Conservation (phyloP, 2,329 filamentous ascomycete species). For the Curvularia verruculosa region DNA sequence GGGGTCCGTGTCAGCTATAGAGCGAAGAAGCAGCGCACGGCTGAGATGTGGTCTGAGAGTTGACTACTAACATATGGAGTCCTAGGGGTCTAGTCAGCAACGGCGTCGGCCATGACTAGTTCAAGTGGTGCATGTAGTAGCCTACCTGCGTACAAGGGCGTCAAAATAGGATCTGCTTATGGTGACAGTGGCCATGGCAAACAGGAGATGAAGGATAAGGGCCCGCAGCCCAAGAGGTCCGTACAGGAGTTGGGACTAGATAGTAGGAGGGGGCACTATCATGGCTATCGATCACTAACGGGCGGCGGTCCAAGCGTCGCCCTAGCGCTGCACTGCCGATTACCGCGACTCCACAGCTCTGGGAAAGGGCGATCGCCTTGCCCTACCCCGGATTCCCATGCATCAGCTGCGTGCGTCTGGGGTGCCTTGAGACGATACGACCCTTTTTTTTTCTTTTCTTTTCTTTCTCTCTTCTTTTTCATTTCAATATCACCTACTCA, state of each 20-base stretch:
- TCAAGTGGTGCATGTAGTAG: conserved; percentile 12
- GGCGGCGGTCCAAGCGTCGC: conserved; percentile 30
- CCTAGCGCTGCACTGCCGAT: conserved; percentile 20
- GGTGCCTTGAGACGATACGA: neutral
- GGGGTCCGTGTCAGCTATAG: conserved; percentile 8
- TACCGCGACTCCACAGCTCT: conserved; percentile 19
- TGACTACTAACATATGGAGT: conserved; percentile 58
- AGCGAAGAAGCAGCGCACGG: neutral
- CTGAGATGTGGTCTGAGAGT: neutral
- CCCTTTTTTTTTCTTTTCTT: neutral
- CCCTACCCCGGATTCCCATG: conserved; percentile 21
- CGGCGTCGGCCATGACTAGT: neutral
- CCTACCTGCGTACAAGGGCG: conserved; percentile 66
- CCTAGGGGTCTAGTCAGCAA: conserved; percentile 46
- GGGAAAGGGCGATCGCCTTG: conserved; percentile 17
- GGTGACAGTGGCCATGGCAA: conserved; percentile 57
- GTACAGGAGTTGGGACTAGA: conserved; percentile 4
- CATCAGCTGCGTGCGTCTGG: conserved; percentile 6
- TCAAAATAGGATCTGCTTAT: conserved; percentile 67
- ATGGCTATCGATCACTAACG: conserved; percentile 31
- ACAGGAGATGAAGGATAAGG: conserved; percentile 18
- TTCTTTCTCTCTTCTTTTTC: too few species aligned
- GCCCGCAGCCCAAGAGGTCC: conserved; percentile 14
- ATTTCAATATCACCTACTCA: too few species aligned
- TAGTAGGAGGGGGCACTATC: conserved; percentile 10